Base-by-base conservation (phyloP, 148 eudicot genomes). In the Arbutus unedo region DNA sequence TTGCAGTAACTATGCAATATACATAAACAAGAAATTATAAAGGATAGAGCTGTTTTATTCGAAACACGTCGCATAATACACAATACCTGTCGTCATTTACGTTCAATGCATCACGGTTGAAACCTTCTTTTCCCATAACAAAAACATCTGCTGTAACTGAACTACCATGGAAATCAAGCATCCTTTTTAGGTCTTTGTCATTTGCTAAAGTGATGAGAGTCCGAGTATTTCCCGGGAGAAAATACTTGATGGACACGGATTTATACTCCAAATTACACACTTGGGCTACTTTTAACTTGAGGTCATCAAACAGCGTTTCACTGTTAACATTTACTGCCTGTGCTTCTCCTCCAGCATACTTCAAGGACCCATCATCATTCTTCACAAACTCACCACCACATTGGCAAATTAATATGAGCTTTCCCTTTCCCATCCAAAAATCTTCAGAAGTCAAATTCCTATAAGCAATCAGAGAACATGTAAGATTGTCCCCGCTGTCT, bases 401-500 rank as follows among this genome's bases (percentile, higher is more conserved):
- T 85, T 87, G 92, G 80, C 92, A 88, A 70, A 90, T 88, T 68
- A 90, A 80, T 82, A 90, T 90, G 75, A 90, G 92, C 77, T 87
- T 89, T 49, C 88, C 89, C 81, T 75, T 86, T 19, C 60, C 92
- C 92, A 90, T 90, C 44, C 80, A 74, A 78, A 47, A 68, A 84
- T 57, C 85, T 85, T 51, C 81, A 66, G 56, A 62, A 81, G 41
- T 55, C 55, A 66, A 66, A 6, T 66, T 66, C 82, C 80, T 68
- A 45, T 9, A 84, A 47, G 13, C 72, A 78, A 87, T 48, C 70
- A 88, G 44, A 44, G 82, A 70, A 8, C 41, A 80, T 2, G 15
- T 81, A 3, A 81, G 51, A 18, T 47, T 10, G 72, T 70, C 49
- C 13, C 19, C 51, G 77, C 60, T 16, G 43, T 71, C 13, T 68